Evolutionary conservation across 2,329 filamentous ascomycete genomes (phyloP).

Genomic region (Byssoonygena ceratinophila): DNA sequence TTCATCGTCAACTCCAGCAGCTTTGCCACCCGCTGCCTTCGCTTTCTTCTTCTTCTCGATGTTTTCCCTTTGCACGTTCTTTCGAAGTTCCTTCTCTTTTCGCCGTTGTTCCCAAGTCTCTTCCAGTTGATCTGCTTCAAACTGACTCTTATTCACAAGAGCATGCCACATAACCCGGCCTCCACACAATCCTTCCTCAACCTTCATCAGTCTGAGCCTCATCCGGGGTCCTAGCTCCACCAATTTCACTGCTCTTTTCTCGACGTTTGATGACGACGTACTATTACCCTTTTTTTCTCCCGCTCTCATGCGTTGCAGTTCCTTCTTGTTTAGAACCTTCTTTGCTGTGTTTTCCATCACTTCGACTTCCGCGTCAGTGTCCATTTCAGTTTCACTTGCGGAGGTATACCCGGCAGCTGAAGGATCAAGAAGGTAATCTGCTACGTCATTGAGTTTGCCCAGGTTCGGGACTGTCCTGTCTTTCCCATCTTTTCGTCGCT

Average conservation of each 20-base stretch:
- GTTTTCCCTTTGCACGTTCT: slow-evolving; percentile 76
- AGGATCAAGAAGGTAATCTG: slow-evolving; percentile 82
- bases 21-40: slow-evolving; percentile 40
- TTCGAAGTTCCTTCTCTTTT: slow-evolving; percentile 71
- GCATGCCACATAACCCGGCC: slow-evolving; percentile 98
- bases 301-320: slow-evolving; percentile 39
- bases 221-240: slow-evolving; percentile 86
- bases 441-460: slow-evolving; percentile 80
- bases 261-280: slow-evolving; percentile 47
- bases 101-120: slow-evolving; percentile 67
- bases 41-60: slow-evolving; percentile 73
- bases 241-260: slow-evolving; percentile 80
- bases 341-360: slow-evolving; percentile 50
- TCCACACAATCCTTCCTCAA: slow-evolving; percentile 82
- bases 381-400: slow-evolving; percentile 82
- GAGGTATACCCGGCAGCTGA: slow-evolving; percentile 76
- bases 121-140: slow-evolving; percentile 68
- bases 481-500: slow-evolving; percentile 58
- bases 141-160: slow-evolving; percentile 72
- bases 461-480: slow-evolving; percentile 69
- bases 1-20: slow-evolving; percentile 36
- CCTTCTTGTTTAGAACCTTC: slow-evolving; percentile 44
- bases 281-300: slow-evolving; percentile 38
- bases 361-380: slow-evolving; percentile 93
- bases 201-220: slow-evolving; percentile 81